Base-by-base conservation (phyloP, 805 yeast genomes). In the Candida nanaspora region DNA sequence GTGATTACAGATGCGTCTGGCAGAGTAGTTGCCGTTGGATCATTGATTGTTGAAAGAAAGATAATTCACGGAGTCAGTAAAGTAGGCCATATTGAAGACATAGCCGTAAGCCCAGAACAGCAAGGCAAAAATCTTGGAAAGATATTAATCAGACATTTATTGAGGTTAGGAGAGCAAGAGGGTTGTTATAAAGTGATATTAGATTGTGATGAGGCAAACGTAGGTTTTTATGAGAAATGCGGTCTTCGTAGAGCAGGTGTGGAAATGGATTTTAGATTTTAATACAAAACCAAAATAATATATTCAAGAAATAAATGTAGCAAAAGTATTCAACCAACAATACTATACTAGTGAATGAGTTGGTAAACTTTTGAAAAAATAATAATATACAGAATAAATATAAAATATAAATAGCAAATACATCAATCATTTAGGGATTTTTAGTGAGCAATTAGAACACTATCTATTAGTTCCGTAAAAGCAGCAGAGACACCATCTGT, bases 61-160 rank as follows among this genome's bases (percentile, higher is more conserved):
- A 63, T 82, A 46, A 87, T 93, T 46, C 98, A 91, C 62, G 76
- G 67, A 31, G 79, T 93, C 58, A 94, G 95, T 0, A 61, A 72
- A 39, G 94, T 86, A 4, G 98, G 98, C 2, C 98, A 91, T 63
- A 83, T 91, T 47, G 98, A 91, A 56, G 98, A 91, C 58, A 91
- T 91, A 45, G 82, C 97, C 1, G 95, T 91, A 4, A 70, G 78
- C 16, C 56, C 59, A 25, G 63, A 70, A 16, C 85, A 85, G 56
- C 97, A 89, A 55, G 98, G 98, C 6, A 80, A 82, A 56, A 77
- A 77, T 50, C 65, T 91, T 36, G 98, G 98, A 0, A 66, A 70
- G 49, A 63, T 70, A 15, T 58, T 91, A 61, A 85, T 91, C 48
- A 65, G 69, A 15, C 66, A 74, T 8, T 68, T 91, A 55, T 73